These are phyloP conservation scores for Hypoxylon sp. DNA, from an alignment of 2,329 filamentous ascomycete species.

Conservation along the genomic window DNA sequence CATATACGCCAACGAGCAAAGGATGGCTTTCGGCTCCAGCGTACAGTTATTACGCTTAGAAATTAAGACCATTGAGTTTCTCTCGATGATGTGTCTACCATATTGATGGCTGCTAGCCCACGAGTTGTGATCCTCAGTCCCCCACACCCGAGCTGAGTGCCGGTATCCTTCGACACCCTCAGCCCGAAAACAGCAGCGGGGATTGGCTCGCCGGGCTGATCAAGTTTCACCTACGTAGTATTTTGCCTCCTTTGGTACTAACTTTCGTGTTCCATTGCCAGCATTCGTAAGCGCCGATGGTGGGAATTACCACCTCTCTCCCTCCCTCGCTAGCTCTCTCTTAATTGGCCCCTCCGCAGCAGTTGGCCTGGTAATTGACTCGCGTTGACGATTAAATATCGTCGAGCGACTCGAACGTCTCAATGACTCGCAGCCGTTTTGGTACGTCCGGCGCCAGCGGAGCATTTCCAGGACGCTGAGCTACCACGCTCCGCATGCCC, in stretches of 20 bases:
- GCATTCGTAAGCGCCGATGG: slow-evolving; percentile 19
- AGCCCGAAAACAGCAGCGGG: slow-evolving; percentile 13
- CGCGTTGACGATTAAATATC: slow-evolving; percentile 35
- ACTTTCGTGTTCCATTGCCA: slow-evolving; percentile 13
- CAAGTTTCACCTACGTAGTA: slow-evolving; percentile 22
- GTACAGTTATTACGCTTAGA: slow-evolving; percentile 7
- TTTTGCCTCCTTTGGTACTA: slow-evolving; percentile 15
- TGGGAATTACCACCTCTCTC: slow-evolving; percentile 11
- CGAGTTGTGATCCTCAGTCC: slow-evolving; percentile 19
- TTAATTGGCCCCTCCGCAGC: slow-evolving; percentile 15
- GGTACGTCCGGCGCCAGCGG: slow-evolving; percentile 64
- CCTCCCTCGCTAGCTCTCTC: background rate
- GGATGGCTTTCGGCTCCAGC: background rate
- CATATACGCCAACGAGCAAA: slow-evolving; percentile 14
- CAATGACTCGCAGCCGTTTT: slow-evolving; percentile 48
- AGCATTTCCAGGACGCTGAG: slow-evolving; percentile 77
- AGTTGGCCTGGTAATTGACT: too few relatives aligned
- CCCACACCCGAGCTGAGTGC: slow-evolving; percentile 30
- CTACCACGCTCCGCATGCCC: slow-evolving; percentile 72
- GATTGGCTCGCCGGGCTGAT: slow-evolving; percentile 32
- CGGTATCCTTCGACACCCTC: slow-evolving; percentile 32
- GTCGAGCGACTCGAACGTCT: slow-evolving; percentile 47
- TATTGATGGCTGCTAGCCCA: slow-evolving; percentile 24
- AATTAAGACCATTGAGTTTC: slow-evolving; percentile 18
- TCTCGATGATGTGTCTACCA: slow-evolving; percentile 16